Base-by-base conservation (phyloP, 306 rosid species). In the Inga laurina region DNA sequence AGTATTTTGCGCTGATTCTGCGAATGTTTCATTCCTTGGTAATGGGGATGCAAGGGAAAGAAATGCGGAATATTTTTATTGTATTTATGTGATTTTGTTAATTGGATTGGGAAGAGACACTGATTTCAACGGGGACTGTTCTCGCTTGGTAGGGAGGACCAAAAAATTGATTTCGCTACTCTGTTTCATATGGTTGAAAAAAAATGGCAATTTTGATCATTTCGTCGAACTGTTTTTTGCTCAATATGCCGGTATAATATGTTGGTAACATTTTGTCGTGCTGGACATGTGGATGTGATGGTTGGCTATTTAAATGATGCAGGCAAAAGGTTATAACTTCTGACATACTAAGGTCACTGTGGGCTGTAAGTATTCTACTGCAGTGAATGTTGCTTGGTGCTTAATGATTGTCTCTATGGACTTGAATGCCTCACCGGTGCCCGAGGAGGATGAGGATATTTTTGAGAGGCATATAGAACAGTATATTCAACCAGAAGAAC, bases 381-480 rank as follows among this genome's bases (percentile, higher is more conserved):
- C 56, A 69, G 88, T 52, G 72, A 85, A 92, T 92, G 93, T 88
- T 84, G 85, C 49, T 84, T 76, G 82, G 87, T 86, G 91, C 90
- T 94, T 95, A 89, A 89, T 90, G 97, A 89, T 94, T 82, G 95
- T 83, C 82, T 86, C 95, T 81, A 97, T 97, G 99, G 99, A 97
- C 93, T 94, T 97, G 86, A 97, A 97, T 88, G 99, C 97, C 77
- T 96, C 94, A 35, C 99, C 99, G 2, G 84, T 91, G 72, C 99
- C 99, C 0, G n/a, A n/a, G n/a, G n/a, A n/a, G n/a, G n/a, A n/a
- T n/a, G n/a, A n/a, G n/a, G n/a, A n/a, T n/a, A n/a, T n/a, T n/a
- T n/a, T n/a, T n/a, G n/a, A n/a, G n/a, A n/a, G n/a, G n/a, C n/a
- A n/a, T n/a, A n/a, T n/a, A n/a, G n/a, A n/a, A n/a, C n/a, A n/a